phyloP scores from a whole-genome alignment of 148 eudicot genomes.

The Amaranthus palmeri region DNA sequence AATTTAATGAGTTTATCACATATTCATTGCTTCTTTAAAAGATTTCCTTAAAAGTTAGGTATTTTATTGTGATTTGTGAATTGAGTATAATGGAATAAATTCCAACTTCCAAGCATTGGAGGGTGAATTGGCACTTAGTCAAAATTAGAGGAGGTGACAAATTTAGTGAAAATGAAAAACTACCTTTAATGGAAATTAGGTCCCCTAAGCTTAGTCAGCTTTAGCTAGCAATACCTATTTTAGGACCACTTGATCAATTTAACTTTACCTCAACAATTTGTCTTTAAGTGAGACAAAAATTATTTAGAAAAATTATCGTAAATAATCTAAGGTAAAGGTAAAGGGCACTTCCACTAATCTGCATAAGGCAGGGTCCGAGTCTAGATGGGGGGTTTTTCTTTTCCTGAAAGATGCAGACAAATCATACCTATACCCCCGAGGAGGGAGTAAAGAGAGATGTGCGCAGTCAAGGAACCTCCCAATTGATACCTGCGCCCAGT shows the following conservation, averaged over 20 bases:
- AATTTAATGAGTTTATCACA: not conserved
- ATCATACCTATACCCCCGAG: too few relatives aligned
- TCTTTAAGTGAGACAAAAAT: constrained; percentile 1
- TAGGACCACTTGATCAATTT: constrained; percentile 10
- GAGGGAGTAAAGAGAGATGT: too few relatives aligned
- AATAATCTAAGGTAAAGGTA: too few relatives aligned
- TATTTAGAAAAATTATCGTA: too few relatives aligned
- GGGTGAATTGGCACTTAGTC: constrained; percentile 7
- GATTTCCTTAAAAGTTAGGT: not conserved
- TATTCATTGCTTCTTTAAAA: not conserved
- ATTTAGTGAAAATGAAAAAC: not conserved
- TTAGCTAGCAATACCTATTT: not conserved
- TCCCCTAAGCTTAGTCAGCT: constrained; percentile 17
- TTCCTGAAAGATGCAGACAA: too few relatives aligned
- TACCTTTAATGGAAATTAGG: constrained; percentile 12
- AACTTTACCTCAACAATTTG: constrained; percentile 1
- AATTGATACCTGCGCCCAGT: too few relatives aligned
- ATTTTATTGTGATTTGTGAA: not conserved
- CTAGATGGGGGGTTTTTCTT: too few relatives aligned
- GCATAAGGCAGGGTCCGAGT: too few relatives aligned
- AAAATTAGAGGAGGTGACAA: not conserved
- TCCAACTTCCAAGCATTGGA: not conserved
- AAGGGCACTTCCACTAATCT: too few relatives aligned
- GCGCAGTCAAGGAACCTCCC: too few relatives aligned
- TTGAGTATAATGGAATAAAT: not conserved